phyloP scores from a whole-genome alignment of 805 yeast species.

The Myxozyma kluyveri region DNA sequence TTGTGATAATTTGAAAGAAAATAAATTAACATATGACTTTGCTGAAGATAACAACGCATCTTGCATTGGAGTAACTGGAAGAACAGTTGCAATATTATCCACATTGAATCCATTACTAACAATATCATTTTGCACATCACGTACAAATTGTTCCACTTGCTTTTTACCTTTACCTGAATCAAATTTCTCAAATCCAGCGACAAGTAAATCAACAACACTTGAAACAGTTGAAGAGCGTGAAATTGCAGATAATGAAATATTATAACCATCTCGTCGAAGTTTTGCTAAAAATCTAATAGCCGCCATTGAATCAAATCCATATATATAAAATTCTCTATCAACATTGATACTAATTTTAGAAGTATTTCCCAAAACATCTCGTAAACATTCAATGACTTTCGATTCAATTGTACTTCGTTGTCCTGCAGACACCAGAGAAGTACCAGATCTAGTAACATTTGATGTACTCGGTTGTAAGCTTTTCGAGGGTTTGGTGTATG shows the following conservation, averaged over 20 bases:
- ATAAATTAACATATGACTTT: slow-evolving; percentile 16
- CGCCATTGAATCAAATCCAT: slow-evolving; percentile 32
- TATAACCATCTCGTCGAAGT: slow-evolving; percentile 5
- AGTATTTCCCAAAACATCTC: no score
- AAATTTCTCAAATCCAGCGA: background rate
- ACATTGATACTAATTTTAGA: no score
- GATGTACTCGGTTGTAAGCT: no score
- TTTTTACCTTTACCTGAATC: background rate
- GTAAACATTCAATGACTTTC: no score
- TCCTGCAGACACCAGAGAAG: no score
- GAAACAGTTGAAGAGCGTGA: slow-evolving; percentile 6
- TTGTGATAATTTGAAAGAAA: slow-evolving; percentile 7
- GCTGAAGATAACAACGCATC: slow-evolving; percentile 15
- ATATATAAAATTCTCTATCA: slow-evolving; percentile 20
- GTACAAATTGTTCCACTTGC: background rate
- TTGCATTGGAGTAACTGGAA: slow-evolving; percentile 30
- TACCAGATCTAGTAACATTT: no score
- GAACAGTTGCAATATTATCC: background rate
- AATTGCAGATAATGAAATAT: slow-evolving; percentile 12
- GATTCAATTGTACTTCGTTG: no score
- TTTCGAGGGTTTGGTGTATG: background rate
- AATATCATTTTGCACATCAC: slow-evolving; percentile 3
- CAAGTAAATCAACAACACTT: background rate
- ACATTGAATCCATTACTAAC: background rate
- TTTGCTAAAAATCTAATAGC: slow-evolving; percentile 15